Conservation (phyloP, 2,329 filamentous ascomycete species). For the Curvularia eragrostidis region DNA sequence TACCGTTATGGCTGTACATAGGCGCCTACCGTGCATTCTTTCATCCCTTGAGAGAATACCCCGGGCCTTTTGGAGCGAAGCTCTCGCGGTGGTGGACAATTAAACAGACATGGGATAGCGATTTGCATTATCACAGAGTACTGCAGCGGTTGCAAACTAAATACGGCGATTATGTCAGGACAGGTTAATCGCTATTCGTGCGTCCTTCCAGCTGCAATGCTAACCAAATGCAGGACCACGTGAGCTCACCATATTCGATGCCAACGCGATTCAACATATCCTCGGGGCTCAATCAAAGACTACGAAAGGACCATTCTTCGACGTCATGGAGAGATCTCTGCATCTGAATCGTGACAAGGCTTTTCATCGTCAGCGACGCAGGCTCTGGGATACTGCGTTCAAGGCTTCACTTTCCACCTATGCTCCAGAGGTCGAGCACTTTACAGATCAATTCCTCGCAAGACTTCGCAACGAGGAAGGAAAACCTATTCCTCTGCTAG, state of each 20-base stretch:
- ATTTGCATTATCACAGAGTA: slow-evolving; percentile 25
- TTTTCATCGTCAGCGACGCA: slow-evolving; percentile 36
- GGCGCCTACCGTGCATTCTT: slow-evolving; percentile 32
- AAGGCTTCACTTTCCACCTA: slow-evolving; percentile 35
- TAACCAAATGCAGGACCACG: slow-evolving; percentile 26
- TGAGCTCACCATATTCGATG: slow-evolving; percentile 36
- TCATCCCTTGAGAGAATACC: slow-evolving; percentile 32
- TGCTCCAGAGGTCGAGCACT: slow-evolving; percentile 30
- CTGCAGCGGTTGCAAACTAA: slow-evolving; percentile 29
- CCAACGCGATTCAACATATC: slow-evolving; percentile 29
- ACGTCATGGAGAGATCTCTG: slow-evolving; percentile 31
- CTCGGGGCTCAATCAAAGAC: slow-evolving; percentile 32
- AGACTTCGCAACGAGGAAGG: slow-evolving; percentile 28
- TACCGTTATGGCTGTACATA: slow-evolving; percentile 30
- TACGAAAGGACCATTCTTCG: slow-evolving; percentile 36
- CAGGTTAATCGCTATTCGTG: slow-evolving; percentile 19
- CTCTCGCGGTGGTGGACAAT: slow-evolving; percentile 36
- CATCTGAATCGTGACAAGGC: slow-evolving; percentile 36
- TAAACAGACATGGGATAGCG: slow-evolving; percentile 24
- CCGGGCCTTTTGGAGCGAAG: slow-evolving; percentile 30
- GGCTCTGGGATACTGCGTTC: slow-evolving; percentile 41
- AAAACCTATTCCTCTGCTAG: slow-evolving; percentile 46
- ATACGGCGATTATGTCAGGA: slow-evolving; percentile 38
- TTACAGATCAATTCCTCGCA: slow-evolving; percentile 32
- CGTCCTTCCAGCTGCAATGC: background rate